Percentiles rank a stretch among this genome's conserved stretches.
Conservation (phyloP, 2,329 filamentous ascomycete species). For the Xylariaceae sp. region DNA sequence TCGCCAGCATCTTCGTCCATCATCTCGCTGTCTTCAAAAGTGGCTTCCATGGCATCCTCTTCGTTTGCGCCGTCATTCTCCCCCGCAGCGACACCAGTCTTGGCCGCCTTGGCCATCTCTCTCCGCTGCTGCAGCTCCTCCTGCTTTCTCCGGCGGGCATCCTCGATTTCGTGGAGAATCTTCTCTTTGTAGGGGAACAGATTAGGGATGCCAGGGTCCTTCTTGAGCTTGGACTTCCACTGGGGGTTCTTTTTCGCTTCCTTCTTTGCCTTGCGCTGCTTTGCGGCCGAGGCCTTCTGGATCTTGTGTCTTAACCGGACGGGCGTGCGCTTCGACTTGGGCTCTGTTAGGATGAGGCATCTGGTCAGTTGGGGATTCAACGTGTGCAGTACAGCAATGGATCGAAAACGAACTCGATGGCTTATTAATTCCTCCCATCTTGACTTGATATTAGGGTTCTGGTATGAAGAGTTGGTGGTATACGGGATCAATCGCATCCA, state of each 20-base stretch:
- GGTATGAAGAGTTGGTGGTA: not conserved
- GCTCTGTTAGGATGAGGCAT: slow-evolving; percentile 57
- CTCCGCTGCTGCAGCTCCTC: slow-evolving; percentile 69
- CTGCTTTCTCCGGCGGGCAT: slow-evolving; percentile 72
- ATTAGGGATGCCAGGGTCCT: slow-evolving; percentile 96
- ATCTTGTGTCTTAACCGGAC: slow-evolving; percentile 94
- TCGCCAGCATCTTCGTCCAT: slow-evolving; percentile 59
- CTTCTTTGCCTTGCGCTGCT: slow-evolving; percentile 88
- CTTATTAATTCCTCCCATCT: slow-evolving; percentile 34
- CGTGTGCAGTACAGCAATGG: not conserved
- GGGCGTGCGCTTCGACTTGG: slow-evolving; percentile 87
- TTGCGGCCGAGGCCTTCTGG: slow-evolving; percentile 82
- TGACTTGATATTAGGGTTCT: slow-evolving; percentile 2
- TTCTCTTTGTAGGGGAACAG: slow-evolving; percentile 97
- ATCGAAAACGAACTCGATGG: slow-evolving; percentile 30
- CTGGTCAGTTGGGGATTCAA: not conserved
- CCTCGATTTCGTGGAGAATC: slow-evolving; percentile 90
- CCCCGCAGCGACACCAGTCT: slow-evolving; percentile 47
- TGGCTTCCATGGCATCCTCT: slow-evolving; percentile 44
- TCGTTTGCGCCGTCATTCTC: slow-evolving; percentile 41
- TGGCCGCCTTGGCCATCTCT: slow-evolving; percentile 67
- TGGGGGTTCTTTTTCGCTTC: slow-evolving; percentile 92
- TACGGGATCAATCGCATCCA: slow-evolving; percentile 3
- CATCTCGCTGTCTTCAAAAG: slow-evolving; percentile 48
- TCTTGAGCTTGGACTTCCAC: slow-evolving; percentile 94